Evolutionary conservation across 495 filamentous ascomycete species (phyloP), one percentile per base, ranked within the genome.

Genomic region (Aspergillus cristatus): DNA sequence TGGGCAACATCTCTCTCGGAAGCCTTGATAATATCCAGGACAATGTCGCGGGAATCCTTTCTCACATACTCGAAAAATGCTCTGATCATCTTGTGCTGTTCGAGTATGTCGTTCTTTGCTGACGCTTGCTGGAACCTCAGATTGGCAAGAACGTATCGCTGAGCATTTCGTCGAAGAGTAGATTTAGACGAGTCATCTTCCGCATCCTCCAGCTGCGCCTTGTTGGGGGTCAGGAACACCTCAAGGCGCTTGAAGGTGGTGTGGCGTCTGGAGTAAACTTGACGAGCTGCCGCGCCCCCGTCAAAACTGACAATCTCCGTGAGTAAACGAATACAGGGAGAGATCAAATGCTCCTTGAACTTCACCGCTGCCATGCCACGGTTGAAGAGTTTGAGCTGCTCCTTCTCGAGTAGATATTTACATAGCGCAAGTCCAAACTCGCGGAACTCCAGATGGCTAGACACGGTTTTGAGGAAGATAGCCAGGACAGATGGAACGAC

Each of bases 311-410:
- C 72, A 3, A 84, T 68, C 59, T 96, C 86, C 14, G 76, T 81
- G 33, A 96, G 68, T 32, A 96, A 67, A 40, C 86, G 74, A 31
- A 96, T 57, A 29, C 79, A 84, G 0, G 88, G 86, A 2, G 82
- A 87, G 42, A 96, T 88, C 28, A 94, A 63, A 61, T 83, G 82
- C 25, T 89, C 82, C 49, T 90, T 94, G 2, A 71, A 65, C 52
- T 82, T 86, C 2, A 75, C 73, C 3, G 82, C 78, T 2, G 78
- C 79, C 37, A 94, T 53, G 32, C 80, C 82, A 38, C 78, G 75
- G 24, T 79, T 74, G 22, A 94, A 66, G 8, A 90, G 65, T 41
- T 81, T 76, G 32, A 83, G 64, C 37, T 89, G 81, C 6, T 78
- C 74, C 47, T 78, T 80, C 40, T 83, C 77, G 26, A 94, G 57